phyloP scores from a whole-genome alignment of 805 yeast species.

The Myxozyma lipomycoides region DNA sequence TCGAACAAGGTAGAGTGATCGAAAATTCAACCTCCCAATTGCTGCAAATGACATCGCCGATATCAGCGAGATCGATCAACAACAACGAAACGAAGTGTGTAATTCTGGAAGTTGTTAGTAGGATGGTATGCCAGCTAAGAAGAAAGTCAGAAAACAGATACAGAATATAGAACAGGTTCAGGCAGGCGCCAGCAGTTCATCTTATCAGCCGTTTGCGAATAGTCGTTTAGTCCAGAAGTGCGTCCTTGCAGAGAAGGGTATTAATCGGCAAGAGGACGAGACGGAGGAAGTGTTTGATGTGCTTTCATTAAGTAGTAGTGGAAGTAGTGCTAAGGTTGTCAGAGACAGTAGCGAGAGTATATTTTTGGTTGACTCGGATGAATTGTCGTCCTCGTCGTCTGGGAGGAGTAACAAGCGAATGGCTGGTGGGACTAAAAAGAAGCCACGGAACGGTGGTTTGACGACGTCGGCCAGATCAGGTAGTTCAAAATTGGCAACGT shows the following conservation, averaged over 20 bases:
- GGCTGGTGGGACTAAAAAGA: neutral
- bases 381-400: neutral
- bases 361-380: no score
- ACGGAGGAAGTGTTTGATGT: constrained; percentile 21
- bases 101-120: no score
- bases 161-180: no score
- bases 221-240: neutral
- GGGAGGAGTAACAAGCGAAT: neutral
- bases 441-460: neutral
- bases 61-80: no score
- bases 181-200: no score
- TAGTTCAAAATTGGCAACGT: neutral
- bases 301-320: constrained; percentile 11
- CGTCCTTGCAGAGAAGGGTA: neutral
- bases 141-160: no score
- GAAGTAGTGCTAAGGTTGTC: neutral
- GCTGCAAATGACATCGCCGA: no score
- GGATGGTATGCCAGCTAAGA: no score
- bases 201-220: neutral
- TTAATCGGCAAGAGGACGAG: constrained; percentile 16
- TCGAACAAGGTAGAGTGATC: no score
- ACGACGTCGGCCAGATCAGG: neutral
- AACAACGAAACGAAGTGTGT: no score
- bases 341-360: no score
- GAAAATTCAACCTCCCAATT: no score